Base-by-base conservation (phyloP, 75 land plant species). In the Cupressus sempervirens region DNA sequence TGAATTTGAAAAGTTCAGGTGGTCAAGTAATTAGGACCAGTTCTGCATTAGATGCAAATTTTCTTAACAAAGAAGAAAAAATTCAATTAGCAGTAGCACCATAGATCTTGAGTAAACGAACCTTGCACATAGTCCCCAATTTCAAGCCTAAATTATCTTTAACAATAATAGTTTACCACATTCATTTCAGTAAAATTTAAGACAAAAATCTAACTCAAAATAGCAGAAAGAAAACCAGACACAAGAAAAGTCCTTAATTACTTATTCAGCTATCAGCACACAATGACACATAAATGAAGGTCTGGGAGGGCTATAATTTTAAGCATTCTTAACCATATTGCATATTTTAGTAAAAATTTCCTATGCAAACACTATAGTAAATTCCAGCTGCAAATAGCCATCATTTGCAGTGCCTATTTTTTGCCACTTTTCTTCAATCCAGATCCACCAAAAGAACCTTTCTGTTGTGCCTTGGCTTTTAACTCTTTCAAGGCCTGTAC, bases 391-490 rank as follows among this genome's bases (percentile, higher is more conserved):
- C 41, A 38, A 40, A 76, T n/a, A 76, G 20, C 43, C 79, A 76
- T 23, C 43, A 7, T 36, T 40, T 14, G 79, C 79, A 76, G 26
- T 13, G 15, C 3, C 81, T 88, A 94, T 90, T 93, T 94, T 88
- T 94, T 93, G 72, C 98, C 98, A 82, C 97, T 96, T 83, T 95
- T 96, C 91, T 96, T 95, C 81, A 96, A 89, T 5, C 98, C 97
- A 35, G 93, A 85, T 68, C 98, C 96, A 30, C 96, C 95, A 58
- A 96, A 86, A n/a, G 92, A 29, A 43, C 98, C 96, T 82, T 96
- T 96, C 76, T 93, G 96, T 9, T 85, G 75, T 7, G 98, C 98
- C 88, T 96, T 96, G 65, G 93, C 86, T 79, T 90, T 95, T 68
- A 95, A 86, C 81, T 96, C 97, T 86, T 93, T 95, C 18, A 96